These are phyloP conservation scores for Primulina tabacum DNA, from an alignment of 257 asterid genomes.

Conservation along the genomic window DNA sequence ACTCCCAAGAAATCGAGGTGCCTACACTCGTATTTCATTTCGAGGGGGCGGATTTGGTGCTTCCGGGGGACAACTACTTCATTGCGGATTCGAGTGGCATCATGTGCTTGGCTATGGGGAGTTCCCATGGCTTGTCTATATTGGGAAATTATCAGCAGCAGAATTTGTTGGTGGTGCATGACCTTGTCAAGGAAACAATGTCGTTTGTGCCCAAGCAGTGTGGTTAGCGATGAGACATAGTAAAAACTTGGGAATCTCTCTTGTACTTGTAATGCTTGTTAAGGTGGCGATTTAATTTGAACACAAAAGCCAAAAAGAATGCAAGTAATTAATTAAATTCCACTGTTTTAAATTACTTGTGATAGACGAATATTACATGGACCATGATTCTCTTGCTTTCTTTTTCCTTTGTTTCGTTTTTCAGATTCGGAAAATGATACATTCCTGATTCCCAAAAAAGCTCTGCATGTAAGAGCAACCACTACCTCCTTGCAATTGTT, in stretches of 20 bases:
- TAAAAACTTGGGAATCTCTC: slow-evolving; percentile 1
- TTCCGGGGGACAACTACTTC: slow-evolving; percentile 71
- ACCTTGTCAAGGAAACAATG: slow-evolving; percentile 58
- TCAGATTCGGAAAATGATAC: too few species aligned
- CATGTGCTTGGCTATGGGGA: slow-evolving; percentile 85
- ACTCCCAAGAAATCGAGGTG: slow-evolving; percentile 37
- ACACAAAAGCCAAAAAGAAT: too few species aligned
- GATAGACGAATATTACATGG: too few species aligned
- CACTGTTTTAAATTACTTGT: too few species aligned
- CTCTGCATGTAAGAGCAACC: too few species aligned
- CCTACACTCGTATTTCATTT: slow-evolving; percentile 67
- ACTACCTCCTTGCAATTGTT: too few species aligned
- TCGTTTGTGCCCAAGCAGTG: slow-evolving; percentile 54
- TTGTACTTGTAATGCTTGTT: neutral
- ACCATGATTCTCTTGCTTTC: too few species aligned
- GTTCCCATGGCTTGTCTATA: slow-evolving; percentile 71
- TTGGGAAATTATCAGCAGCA: slow-evolving; percentile 89
- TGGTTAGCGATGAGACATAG: slow-evolving; percentile 15
- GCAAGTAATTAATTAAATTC: too few species aligned
- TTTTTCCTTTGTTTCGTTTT: too few species aligned
- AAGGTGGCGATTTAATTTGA: too few species aligned
- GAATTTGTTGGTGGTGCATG: slow-evolving; percentile 64
- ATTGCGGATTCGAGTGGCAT: slow-evolving; percentile 59
- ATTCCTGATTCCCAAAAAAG: too few species aligned
- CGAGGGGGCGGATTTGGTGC: slow-evolving; percentile 60